phyloP scores from a whole-genome alignment of 805 yeast genomes.

The Myxozyma neglecta region DNA sequence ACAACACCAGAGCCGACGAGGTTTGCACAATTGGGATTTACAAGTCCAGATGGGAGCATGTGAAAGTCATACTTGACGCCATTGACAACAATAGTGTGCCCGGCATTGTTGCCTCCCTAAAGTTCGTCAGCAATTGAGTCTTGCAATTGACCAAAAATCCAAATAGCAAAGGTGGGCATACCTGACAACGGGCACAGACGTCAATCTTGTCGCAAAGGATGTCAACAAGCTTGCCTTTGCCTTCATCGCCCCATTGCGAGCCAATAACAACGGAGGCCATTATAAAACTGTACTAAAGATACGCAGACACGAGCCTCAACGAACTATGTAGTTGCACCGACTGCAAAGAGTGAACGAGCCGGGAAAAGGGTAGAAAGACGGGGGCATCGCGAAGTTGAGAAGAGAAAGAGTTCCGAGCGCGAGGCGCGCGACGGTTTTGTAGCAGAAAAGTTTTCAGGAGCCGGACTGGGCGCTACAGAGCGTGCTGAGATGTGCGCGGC shows the following conservation, averaged over 20 bases:
- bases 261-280: conserved; percentile 82
- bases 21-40: conserved; percentile 86
- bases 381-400: conserved; percentile 19
- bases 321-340: neutral
- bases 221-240: conserved; percentile 97
- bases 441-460: conserved; percentile 6
- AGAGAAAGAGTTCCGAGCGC: conserved; percentile 1
- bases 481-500: neutral
- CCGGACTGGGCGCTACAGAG: neutral
- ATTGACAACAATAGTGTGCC: conserved; percentile 94
- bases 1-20: conserved; percentile 96
- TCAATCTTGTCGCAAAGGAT: conserved; percentile 91
- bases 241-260: conserved; percentile 99
- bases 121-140: neutral
- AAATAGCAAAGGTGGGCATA: conserved; percentile 4
- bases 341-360: neutral
- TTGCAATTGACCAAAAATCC: neutral
- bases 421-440: neutral
- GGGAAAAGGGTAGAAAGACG: neutral
- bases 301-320: neutral
- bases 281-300: neutral
- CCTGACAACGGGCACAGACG: conserved; percentile 88
- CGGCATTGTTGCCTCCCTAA: conserved; percentile 98
- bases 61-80: conserved; percentile 93
- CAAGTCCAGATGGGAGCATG: conserved; percentile 98